A percentile compares a stretch with the other conserved stretches of the same genome.
phyloP scores from a whole-genome alignment of 495 filamentous ascomycete genomes.

The Daldinia vernicosa region DNA sequence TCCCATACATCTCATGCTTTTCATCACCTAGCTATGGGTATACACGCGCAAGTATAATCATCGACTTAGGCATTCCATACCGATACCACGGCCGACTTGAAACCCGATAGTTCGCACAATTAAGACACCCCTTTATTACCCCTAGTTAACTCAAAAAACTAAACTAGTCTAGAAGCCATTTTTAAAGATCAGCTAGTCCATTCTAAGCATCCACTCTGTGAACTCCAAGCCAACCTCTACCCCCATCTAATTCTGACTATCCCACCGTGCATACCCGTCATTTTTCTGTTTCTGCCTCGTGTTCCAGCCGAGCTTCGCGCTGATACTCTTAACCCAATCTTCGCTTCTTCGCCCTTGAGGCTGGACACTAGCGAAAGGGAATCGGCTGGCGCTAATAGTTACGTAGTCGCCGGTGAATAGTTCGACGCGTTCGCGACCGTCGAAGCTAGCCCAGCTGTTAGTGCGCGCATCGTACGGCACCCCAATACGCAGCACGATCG shows the following conservation, averaged over 20 bases:
- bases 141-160: background rate
- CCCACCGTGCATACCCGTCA: slow-evolving; percentile 60
- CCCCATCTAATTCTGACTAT: slow-evolving; percentile 43
- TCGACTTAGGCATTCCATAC: background rate
- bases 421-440: slow-evolving; percentile 90
- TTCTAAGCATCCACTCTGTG: no score
- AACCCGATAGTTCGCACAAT: background rate
- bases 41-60: no score
- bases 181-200: background rate
- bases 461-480: slow-evolving; percentile 93
- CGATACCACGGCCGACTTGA: background rate
- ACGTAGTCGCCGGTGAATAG: slow-evolving; percentile 92
- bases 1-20: no score
- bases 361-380: slow-evolving; percentile 91
- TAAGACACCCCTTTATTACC: background rate
- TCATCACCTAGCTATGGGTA: no score
- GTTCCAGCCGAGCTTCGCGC: slow-evolving; percentile 93
- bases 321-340: slow-evolving; percentile 94
- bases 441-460: slow-evolving; percentile 95
- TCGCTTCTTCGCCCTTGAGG: slow-evolving; percentile 76
- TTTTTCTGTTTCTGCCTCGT: slow-evolving; percentile 79
- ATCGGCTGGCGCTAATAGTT: slow-evolving; percentile 90
- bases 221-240: slow-evolving; percentile 1
- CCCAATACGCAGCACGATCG: slow-evolving; percentile 87
- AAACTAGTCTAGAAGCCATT: background rate